phyloP scores from a whole-genome alignment of 148 eudicot species.

The Chenopodium album region DNA sequence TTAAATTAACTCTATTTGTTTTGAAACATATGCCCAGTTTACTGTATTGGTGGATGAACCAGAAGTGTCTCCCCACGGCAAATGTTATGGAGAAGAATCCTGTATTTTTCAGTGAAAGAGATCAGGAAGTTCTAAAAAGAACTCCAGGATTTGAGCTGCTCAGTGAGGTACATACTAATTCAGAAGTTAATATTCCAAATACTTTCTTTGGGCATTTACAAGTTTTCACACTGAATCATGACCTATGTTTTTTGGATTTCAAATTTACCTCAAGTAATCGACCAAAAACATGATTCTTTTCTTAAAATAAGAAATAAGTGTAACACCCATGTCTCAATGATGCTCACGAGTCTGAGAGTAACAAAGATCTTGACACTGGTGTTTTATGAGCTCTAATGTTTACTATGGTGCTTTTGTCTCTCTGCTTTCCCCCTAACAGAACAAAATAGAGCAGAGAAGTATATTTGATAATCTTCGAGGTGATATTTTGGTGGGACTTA shows the following conservation, averaged over 20 bases:
- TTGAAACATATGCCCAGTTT: slow-evolving; percentile 52
- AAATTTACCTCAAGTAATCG: background rate
- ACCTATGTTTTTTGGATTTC: background rate
- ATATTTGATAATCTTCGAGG: slow-evolving; percentile 44
- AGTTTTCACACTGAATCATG: background rate
- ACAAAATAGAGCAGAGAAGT: slow-evolving; percentile 42
- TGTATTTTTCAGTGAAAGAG: slow-evolving; percentile 47
- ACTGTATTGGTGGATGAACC: slow-evolving; percentile 81
- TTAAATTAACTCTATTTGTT: slow-evolving; percentile 39
- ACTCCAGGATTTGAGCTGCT: slow-evolving; percentile 63
- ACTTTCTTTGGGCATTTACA: background rate
- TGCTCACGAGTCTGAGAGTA: background rate
- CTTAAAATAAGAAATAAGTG: background rate
- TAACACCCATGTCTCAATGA: background rate
- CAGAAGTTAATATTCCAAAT: background rate
- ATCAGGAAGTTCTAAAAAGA: slow-evolving; percentile 57
- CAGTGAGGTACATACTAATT: slow-evolving; percentile 44
- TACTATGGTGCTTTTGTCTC: background rate
- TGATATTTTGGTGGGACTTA: slow-evolving; percentile 46
- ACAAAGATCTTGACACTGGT: background rate
- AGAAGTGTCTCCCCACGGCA: slow-evolving; percentile 52
- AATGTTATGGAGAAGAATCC: slow-evolving; percentile 57
- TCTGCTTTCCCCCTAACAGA: slow-evolving; percentile 29
- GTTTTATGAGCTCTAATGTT: background rate
- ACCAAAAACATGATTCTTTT: background rate